phyloP scores from a whole-genome alignment of 2,329 filamentous ascomycete genomes.

The Amauroascus verrucosus region DNA sequence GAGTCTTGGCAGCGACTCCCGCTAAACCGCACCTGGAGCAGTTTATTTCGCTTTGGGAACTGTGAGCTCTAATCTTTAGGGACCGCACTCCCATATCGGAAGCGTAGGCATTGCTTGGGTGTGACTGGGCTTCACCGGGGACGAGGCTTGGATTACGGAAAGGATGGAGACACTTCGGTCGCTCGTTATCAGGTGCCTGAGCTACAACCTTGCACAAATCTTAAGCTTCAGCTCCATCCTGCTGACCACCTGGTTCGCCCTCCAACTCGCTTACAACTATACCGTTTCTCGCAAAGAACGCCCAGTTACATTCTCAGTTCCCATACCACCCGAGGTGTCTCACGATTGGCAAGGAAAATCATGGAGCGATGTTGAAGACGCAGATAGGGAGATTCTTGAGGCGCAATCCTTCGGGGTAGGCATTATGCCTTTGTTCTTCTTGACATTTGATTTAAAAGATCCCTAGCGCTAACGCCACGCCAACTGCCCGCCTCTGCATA shows the following conservation, averaged over 20 bases:
- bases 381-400: conserved; percentile 29
- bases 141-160: not conserved
- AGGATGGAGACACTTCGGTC: conserved; percentile 13
- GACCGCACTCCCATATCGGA: too few species aligned
- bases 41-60: too few species aligned
- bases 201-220: conserved; percentile 6
- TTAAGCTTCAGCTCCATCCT: conserved; percentile 7
- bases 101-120: not conserved
- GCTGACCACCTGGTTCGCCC: conserved; percentile 5
- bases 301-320: conserved; percentile 31
- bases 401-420: conserved; percentile 33
- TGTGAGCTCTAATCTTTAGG: too few species aligned
- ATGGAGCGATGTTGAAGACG: conserved; percentile 29
- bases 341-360: conserved; percentile 24
- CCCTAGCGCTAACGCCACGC: not conserved
- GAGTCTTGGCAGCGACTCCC: too few species aligned
- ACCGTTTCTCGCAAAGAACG: conserved; percentile 23
- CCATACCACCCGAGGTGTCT: conserved; percentile 29
- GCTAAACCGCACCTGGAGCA: too few species aligned
- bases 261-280: conserved; percentile 8
- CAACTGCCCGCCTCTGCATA: conserved; percentile 13
- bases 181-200: conserved; percentile 3
- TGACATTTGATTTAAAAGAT: not conserved
- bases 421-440: conserved; percentile 7
- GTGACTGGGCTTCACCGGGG: not conserved